Percentiles rank a stretch among this genome's conserved stretches.
phyloP scores from a whole-genome alignment of 2,329 filamentous ascomycete genomes.

The Rugonectria rugulosa region DNA sequence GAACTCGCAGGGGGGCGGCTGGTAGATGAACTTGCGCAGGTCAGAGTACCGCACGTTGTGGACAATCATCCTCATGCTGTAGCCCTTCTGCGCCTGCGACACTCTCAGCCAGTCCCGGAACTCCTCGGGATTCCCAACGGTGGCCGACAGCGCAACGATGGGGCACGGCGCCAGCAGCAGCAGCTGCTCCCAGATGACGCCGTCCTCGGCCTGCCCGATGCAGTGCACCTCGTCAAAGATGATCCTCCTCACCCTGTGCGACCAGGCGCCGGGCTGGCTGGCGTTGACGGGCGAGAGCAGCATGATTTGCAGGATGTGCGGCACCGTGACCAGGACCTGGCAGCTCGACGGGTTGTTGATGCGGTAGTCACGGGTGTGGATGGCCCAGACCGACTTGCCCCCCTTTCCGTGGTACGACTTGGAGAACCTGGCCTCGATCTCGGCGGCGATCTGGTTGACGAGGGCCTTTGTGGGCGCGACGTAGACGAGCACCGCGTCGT shows the following conservation, averaged over 20 bases:
- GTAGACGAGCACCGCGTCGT: constrained; percentile 78
- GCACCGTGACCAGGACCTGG: constrained; percentile 80
- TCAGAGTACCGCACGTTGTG: constrained; percentile 78
- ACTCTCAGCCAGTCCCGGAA: constrained; percentile 73
- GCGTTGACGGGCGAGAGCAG: constrained; percentile 71
- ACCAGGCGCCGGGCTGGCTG: constrained; percentile 63
- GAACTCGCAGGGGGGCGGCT: constrained; percentile 57
- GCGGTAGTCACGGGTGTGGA: constrained; percentile 77
- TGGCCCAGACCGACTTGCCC: constrained; percentile 77
- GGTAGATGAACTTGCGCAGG: constrained; percentile 76
- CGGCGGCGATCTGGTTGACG: constrained; percentile 84
- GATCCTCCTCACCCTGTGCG: constrained; percentile 73
- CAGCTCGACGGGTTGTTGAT: constrained; percentile 78
- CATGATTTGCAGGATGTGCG: constrained; percentile 82
- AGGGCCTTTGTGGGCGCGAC: constrained; percentile 84
- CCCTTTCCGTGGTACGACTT: constrained; percentile 67
- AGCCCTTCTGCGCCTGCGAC: constrained; percentile 69
- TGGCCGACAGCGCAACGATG: constrained; percentile 81
- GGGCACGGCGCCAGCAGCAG: constrained; percentile 77
- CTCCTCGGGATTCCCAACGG: constrained; percentile 76
- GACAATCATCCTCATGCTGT: constrained; percentile 71
- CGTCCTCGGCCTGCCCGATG: constrained; percentile 79
- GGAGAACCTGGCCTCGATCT: constrained; percentile 76
- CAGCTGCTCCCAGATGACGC: constrained; percentile 80
- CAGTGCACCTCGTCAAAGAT: constrained; percentile 87